A percentile compares a stretch with the other conserved stretches of the same genome.
Conservation (phyloP, 1,284 basidiomycete genomes). For the Moniliophthora roreri region DNA sequence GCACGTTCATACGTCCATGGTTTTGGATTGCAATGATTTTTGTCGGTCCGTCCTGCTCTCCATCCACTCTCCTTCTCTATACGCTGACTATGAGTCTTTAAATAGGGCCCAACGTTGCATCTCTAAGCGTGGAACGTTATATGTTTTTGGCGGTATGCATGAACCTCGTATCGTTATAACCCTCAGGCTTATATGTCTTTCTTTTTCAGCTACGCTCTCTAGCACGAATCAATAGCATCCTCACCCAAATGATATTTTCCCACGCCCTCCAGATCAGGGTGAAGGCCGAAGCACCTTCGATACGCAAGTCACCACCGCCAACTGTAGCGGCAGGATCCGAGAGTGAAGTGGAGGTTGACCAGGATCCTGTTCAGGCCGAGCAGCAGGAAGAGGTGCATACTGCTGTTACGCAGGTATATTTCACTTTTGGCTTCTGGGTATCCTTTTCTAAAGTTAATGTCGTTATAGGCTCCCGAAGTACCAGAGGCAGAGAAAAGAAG, state of each 20-base stretch:
- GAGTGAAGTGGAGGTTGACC: not conserved
- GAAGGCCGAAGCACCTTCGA: conserved; percentile 33
- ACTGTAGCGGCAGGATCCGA: conserved; percentile 3
- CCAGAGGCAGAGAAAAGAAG: conserved; percentile 6
- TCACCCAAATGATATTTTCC: conserved; percentile 57
- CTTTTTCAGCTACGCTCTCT: not conserved
- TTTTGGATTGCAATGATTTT: conserved; percentile 24
- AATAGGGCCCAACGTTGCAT: conserved; percentile 36
- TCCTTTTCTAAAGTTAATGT: conserved; percentile 1
- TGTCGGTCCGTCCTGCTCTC: conserved; percentile 25
- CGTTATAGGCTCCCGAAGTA: not conserved
- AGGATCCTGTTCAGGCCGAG: too few species aligned
- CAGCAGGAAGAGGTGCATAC: not conserved
- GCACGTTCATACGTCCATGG: conserved; percentile 19
- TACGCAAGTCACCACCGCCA: not conserved
- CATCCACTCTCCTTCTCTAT: not conserved
- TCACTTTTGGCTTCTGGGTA: not conserved
- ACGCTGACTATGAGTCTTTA: too few species aligned
- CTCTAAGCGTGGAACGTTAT: conserved; percentile 36
- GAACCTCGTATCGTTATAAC: not conserved
- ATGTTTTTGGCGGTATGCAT: conserved; percentile 26
- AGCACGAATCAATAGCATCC: not conserved
- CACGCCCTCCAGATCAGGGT: conserved; percentile 58
- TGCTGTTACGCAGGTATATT: not conserved
- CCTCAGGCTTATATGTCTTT: conserved; percentile 25